Conservation (phyloP, 2,329 filamentous ascomycete species). For the Phialophora chinensis region DNA sequence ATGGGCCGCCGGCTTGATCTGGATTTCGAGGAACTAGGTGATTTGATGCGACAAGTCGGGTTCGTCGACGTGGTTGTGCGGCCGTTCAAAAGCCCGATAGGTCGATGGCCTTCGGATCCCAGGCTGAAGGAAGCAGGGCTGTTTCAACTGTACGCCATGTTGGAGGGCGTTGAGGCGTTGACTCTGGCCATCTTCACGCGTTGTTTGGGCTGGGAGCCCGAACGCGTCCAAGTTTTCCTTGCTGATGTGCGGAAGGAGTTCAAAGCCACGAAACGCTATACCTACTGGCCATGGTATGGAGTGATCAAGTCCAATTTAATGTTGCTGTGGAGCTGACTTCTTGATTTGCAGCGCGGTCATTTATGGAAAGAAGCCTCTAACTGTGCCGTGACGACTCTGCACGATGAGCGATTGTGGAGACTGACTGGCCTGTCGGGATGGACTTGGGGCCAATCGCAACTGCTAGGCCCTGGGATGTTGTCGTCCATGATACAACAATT, state of each 20-base stretch:
- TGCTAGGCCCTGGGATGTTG: not conserved
- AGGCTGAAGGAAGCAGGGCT: slow-evolving; percentile 20
- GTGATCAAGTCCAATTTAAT: slow-evolving; percentile 36
- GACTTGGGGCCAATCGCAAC: not conserved
- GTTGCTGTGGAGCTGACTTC: slow-evolving; percentile 6
- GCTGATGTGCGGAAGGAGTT: slow-evolving; percentile 37
- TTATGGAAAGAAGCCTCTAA: slow-evolving; percentile 12
- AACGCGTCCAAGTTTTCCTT: slow-evolving; percentile 38
- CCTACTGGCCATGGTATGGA: slow-evolving; percentile 32
- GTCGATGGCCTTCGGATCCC: slow-evolving; percentile 43
- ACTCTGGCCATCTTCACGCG: slow-evolving; percentile 25
- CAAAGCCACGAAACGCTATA: slow-evolving; percentile 27
- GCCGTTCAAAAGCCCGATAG: slow-evolving; percentile 40
- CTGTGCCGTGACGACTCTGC: not conserved
- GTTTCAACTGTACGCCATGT: slow-evolving; percentile 20
- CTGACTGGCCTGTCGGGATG: not conserved
- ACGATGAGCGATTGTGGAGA: not conserved
- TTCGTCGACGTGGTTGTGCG: slow-evolving; percentile 40
- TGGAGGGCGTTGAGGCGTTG: slow-evolving; percentile 24
- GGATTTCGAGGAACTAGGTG: slow-evolving; percentile 39
- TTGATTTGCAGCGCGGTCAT: slow-evolving; percentile 5
- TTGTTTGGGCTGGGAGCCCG: slow-evolving; percentile 21
- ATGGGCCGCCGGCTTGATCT: slow-evolving; percentile 52
- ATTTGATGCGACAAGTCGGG: slow-evolving; percentile 37
- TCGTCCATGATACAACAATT: not conserved